Evolutionary conservation across 305 asterid genomes (phyloP).

Genomic region (Andrographis paniculata): DNA sequence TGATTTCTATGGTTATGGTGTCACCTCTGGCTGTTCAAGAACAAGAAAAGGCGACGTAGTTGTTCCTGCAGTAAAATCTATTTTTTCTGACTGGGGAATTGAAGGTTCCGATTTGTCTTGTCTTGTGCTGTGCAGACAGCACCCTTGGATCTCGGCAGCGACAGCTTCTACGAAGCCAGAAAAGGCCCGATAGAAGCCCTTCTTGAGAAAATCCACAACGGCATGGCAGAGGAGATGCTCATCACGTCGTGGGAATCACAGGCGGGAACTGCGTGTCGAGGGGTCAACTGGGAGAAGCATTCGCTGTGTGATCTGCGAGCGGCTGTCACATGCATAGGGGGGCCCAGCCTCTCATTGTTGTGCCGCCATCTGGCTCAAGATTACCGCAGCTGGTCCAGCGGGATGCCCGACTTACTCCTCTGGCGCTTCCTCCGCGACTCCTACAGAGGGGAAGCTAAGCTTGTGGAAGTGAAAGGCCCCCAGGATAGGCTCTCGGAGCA

Average conservation of each 20-base stretch:
- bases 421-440: constrained; percentile 81
- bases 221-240: constrained; percentile 84
- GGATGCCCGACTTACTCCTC: constrained; percentile 89
- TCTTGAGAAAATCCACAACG: constrained; percentile 52
- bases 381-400: constrained; percentile 94
- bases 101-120: too few species aligned
- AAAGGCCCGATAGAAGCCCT: constrained; percentile 54
- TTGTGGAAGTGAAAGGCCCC: constrained; percentile 97
- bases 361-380: constrained; percentile 87
- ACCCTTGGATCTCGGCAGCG: constrained; percentile 85
- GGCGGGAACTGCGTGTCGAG: constrained; percentile 69
- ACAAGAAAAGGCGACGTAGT: too few species aligned
- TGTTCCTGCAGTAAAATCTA: too few species aligned
- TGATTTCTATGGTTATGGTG: too few species aligned
- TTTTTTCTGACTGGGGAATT: too few species aligned
- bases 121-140: constrained; percentile 91
- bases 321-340: constrained; percentile 79
- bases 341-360: constrained; percentile 63
- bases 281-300: constrained; percentile 88
- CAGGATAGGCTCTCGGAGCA: constrained; percentile 89
- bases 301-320: constrained; percentile 62
- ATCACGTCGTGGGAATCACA: constrained; percentile 68
- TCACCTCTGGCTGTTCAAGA: too few species aligned
- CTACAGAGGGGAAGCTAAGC: constrained; percentile 88
- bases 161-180: constrained; percentile 68